These are phyloP conservation scores for Vanderwaltozyma verrucispora DNA, from an alignment of 805 yeast genomes.

Conservation along the genomic window DNA sequence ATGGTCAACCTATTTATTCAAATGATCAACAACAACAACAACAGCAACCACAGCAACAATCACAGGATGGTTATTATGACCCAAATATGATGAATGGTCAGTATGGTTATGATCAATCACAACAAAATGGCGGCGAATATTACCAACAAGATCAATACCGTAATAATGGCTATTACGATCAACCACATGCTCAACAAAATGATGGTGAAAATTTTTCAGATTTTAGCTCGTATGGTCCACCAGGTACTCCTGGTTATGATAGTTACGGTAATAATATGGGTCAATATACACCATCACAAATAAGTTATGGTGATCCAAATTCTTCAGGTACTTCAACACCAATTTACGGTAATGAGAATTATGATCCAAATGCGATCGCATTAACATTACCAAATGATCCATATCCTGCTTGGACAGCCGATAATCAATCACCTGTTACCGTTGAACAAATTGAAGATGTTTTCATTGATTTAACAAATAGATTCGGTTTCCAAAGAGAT, in stretches of 20 bases:
- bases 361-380: constrained; percentile 53
- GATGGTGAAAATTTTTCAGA: constrained; percentile 60
- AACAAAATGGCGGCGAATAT: constrained; percentile 5
- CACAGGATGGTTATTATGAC: constrained; percentile 29
- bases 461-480: constrained; percentile 71
- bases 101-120: neutral
- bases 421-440: constrained; percentile 78
- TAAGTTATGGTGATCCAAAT: constrained; percentile 56
- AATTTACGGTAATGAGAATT: constrained; percentile 46
- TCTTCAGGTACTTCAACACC: constrained; percentile 94
- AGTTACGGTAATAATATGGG: constrained; percentile 31
- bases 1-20: constrained; percentile 33
- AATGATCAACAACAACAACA: constrained; percentile 10
- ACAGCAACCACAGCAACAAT: constrained; percentile 19
- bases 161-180: constrained; percentile 3
- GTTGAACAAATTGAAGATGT: constrained; percentile 82
- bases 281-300: constrained; percentile 76
- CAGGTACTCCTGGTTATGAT: constrained; percentile 44
- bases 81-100: constrained; percentile 7
- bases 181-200: constrained; percentile 27
- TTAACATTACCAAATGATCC: constrained; percentile 81
- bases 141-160: constrained; percentile 5
- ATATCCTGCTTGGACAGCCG: constrained; percentile 99
- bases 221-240: constrained; percentile 51
- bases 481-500: constrained; percentile 85